Evolutionary conservation across 2,329 filamentous ascomycete species (phyloP), one percentile per base, ranked within the genome.

Genomic region (Exophiala viscosa): DNA sequence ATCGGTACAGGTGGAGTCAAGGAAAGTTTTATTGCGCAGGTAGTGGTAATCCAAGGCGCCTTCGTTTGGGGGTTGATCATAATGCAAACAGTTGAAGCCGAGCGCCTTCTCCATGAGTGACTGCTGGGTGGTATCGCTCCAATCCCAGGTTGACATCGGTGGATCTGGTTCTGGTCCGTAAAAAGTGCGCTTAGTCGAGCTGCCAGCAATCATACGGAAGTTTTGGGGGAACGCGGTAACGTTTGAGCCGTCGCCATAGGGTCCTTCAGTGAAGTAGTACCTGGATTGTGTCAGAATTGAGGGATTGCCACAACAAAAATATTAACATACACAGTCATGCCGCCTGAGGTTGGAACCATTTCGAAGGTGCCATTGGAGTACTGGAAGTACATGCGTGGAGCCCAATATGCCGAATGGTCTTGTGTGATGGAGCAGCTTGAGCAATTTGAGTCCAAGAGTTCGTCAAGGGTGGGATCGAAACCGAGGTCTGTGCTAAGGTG

Each of bases 41-140:
- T 82, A 84, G 70, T 96, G 91, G 60, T 91, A 89, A 69, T 83
- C 87, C 33, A 95, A 79, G 11, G 90, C 87, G 1, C 80, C 78
- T 69, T 96, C 90, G 2, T 87, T 75, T 0, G 70, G 52, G 14
- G 63, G 63, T 18, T 70, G 75, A 31, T 63, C 64, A 67, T 96
- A 96, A 80, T 97, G 85, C 55, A 99, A 74, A 72, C 93, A 97
- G 77, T 97, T 97, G 81, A 96, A 96, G 3, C 93, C 92, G 23
- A 96, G 64, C 8, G 91, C 89, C 57, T 91, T 90, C 75, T 95
- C 87, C 45, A 73, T 74, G 34, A 96, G 80, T 47, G 84, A 81
- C 13, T 71, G 69, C 73, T 95, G 90, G 9, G 85, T 86, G 64
- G 81, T 79, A 54, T 85, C 81, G 4, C 83, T 73, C 1, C 68